Evolutionary conservation across 768 basidiomycete species (phyloP), one percentile per base, ranked within the genome.

Genomic region (Rhodotorula paludigena): DNA sequence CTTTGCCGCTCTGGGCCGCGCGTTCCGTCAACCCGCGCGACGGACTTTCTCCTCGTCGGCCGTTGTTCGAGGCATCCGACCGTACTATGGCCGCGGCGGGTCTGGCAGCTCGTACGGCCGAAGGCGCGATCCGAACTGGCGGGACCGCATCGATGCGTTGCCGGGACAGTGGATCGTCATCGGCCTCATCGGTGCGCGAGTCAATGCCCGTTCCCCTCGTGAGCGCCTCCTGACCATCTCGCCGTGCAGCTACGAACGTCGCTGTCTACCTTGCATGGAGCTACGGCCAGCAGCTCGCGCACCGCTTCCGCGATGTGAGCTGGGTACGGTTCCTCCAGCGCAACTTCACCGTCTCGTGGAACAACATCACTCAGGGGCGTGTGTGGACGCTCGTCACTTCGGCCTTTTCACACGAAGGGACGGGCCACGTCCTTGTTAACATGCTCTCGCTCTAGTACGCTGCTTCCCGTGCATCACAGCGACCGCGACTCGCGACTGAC

Each of bases 361-460:
- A 79, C 25, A 90, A 89, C 76, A 73, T 90, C 16, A 75, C 78
- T 1, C 74, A 81, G 16, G 89, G 89, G n/a, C 82, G 89, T 78
- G 73, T 87, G 87, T 90, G 88, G 88, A 89, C 88, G 1, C 79
- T 85, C 33, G 70, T 89, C 16, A 88, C 89, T 0, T 80, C 84
- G 25, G 82, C 81, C 66, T 91, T 92, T 80, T 89, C 88, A 6
- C 69, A 71, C 54, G 64, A 66, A 16, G 61, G 57, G 2, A 49
- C 57, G 2, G 35, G 45, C 3, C 69, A 71, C 54, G 39, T 71
- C 35, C 33, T 53, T 8, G 49, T 71, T 45, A 71, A 71, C 57
- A 60, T 63, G 53, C 25, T 58, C 30, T 58, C 64, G 2, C 54
- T 62, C 42, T 60, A 51, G 47, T 55, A 38, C 21, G 54, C 30